Conservation (phyloP, 2,329 filamentous ascomycete species). For the Diplodia intermedia region DNA sequence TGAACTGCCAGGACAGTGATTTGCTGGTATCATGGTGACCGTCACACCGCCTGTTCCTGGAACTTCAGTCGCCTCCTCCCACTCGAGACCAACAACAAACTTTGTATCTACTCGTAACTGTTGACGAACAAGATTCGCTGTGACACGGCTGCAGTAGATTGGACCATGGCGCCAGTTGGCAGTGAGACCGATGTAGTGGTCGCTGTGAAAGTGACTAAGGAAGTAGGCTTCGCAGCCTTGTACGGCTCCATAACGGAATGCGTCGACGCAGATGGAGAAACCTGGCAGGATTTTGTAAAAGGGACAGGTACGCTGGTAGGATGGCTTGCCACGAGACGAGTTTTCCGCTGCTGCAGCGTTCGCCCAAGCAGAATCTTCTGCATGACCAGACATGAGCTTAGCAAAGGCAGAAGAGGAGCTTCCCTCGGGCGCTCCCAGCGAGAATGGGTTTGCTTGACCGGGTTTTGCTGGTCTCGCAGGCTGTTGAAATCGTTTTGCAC, state of each 20-base stretch:
- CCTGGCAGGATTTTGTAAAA: slow-evolving; percentile 99
- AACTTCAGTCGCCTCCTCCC: slow-evolving; percentile 79
- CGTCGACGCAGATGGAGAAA: slow-evolving; percentile 91
- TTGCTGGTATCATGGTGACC: slow-evolving; percentile 95
- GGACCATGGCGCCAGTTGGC: slow-evolving; percentile 90
- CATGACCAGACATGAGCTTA: slow-evolving; percentile 90
- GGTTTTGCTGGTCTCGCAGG: slow-evolving; percentile 73
- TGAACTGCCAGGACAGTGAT: slow-evolving; percentile 95
- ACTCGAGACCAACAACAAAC: slow-evolving; percentile 85
- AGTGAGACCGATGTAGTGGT: slow-evolving; percentile 93
- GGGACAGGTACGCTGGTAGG: slow-evolving; percentile 88
- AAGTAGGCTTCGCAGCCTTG: slow-evolving; percentile 94
- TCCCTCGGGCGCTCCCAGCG: slow-evolving; percentile 53
- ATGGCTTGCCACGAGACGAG: slow-evolving; percentile 80
- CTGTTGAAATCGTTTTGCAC: slow-evolving; percentile 66
- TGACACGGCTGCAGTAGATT: slow-evolving; percentile 95
- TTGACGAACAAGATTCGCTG: slow-evolving; percentile 84
- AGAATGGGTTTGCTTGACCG: slow-evolving; percentile 81
- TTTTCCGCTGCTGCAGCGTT: slow-evolving; percentile 81
- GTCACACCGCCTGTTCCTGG: slow-evolving; percentile 81
- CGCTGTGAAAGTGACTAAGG: slow-evolving; percentile 95
- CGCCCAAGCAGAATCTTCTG: slow-evolving; percentile 89
- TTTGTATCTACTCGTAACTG: slow-evolving; percentile 86
- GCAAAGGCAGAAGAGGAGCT: slow-evolving; percentile 84
- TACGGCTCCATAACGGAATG: slow-evolving; percentile 93